Conservation (phyloP, 495 filamentous ascomycete genomes). For the Penicillium malachiteum region DNA sequence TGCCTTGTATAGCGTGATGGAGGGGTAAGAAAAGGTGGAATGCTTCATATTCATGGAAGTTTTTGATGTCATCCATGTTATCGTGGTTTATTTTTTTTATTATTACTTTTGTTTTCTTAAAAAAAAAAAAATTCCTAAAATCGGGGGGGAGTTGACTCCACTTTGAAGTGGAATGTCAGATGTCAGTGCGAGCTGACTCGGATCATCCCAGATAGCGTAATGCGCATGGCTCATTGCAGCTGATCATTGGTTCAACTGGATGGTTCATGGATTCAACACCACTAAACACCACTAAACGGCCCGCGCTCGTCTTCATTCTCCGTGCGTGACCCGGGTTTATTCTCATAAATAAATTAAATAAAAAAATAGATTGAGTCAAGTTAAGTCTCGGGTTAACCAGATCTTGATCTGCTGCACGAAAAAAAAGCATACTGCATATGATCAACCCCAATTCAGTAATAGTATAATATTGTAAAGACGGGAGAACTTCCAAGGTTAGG, state of each 20-base stretch:
- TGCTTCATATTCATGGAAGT: neutral
- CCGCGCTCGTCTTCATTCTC: conserved; percentile 7
- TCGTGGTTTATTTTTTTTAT: neutral
- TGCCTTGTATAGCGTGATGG: conserved; percentile 8
- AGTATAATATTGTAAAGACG: too few species aligned
- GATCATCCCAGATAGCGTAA: conserved; percentile 18
- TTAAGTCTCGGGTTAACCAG: neutral
- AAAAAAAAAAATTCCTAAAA: neutral
- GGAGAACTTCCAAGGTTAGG: too few species aligned
- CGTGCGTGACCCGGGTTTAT: neutral
- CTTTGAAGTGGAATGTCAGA: conserved; percentile 29
- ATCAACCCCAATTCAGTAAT: neutral
- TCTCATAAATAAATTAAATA: neutral
- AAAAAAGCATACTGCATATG: conserved; percentile 13
- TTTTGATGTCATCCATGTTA: neutral
- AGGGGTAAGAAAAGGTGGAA: conserved; percentile 3
- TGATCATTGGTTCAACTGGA: conserved; percentile 14
- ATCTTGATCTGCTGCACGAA: conserved; percentile 6
- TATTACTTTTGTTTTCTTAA: neutral
- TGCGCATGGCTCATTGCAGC: neutral
- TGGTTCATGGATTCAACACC: conserved; percentile 9
- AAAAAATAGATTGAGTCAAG: too few species aligned
- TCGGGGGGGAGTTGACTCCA: neutral
- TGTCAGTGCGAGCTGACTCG: conserved; percentile 34
- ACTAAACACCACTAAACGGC: conserved; percentile 15